Evolutionary conservation across 2,329 filamentous ascomycete species (phyloP).

Genomic region (Colletotrichum sp.): DNA sequence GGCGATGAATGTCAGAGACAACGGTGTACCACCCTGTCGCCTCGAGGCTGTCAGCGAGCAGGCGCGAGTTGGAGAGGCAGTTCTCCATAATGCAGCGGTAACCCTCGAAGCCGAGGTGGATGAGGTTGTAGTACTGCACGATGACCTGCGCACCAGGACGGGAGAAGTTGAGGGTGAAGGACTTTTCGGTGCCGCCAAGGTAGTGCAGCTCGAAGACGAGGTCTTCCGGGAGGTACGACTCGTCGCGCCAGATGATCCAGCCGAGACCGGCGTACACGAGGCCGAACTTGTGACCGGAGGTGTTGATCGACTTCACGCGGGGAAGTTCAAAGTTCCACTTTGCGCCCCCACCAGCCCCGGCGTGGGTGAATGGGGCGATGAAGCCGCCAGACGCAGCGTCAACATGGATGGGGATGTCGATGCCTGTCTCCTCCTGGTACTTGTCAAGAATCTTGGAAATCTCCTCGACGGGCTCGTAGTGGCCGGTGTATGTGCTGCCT

Average conservation of each 20-base stretch:
- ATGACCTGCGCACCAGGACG: slow-evolving; percentile 73
- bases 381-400: slow-evolving; percentile 67
- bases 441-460: slow-evolving; percentile 69
- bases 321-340: slow-evolving; percentile 70
- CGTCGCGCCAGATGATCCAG: slow-evolving; percentile 74
- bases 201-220: slow-evolving; percentile 75
- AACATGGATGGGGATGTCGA: slow-evolving; percentile 72
- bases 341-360: slow-evolving; percentile 51
- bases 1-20: slow-evolving; percentile 69
- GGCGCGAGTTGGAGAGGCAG: slow-evolving; percentile 66
- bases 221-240: slow-evolving; percentile 68
- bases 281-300: slow-evolving; percentile 64
- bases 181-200: slow-evolving; percentile 71
- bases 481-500: slow-evolving; percentile 75
- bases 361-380: slow-evolving; percentile 65
- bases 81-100: slow-evolving; percentile 72
- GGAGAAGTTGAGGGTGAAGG: slow-evolving; percentile 76
- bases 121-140: slow-evolving; percentile 75
- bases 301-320: slow-evolving; percentile 71
- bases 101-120: slow-evolving; percentile 71
- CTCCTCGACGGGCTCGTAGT: slow-evolving; percentile 75
- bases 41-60: slow-evolving; percentile 68
- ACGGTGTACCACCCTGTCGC: slow-evolving; percentile 70
- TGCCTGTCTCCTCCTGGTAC: slow-evolving; percentile 64
- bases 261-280: slow-evolving; percentile 72